Base-by-base conservation (phyloP, 2,329 filamentous ascomycete genomes). In the Fusarium sp. region DNA sequence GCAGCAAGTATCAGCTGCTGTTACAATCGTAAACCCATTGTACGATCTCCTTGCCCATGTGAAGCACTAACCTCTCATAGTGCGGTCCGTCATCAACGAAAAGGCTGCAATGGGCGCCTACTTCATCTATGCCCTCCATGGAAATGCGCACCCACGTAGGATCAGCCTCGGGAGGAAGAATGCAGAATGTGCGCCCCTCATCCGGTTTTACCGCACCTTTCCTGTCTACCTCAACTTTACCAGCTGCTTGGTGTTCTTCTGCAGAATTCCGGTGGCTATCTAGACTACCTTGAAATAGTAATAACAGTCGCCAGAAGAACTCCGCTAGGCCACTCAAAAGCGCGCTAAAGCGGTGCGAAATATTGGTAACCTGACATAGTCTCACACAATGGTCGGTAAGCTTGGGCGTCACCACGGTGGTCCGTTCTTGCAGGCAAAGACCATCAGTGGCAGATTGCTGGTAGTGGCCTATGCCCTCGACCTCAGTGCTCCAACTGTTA, bases 61-160 rank as follows among this genome's bases (percentile, higher is more conserved):
- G 45, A 47, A 47, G 45, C 18, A 47, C 45, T 29, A 47, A 47
- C 27, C 27, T 47, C 45, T 47, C 45, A 32, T 47, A 47, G 45
- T 47, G 45, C 27, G 45, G 24, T 47, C 25, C 45, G 45, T 13
- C 24, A 20, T 47, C 45, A 47, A 30, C 45, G 45, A 47, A 47
- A 30, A 47, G 25, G 45, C 45, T 32, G 24, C 45, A 47, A 30
- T 47, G 45, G 16, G 45, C 45, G 6, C 45, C 27, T 30, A 47
- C 45, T 30, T 47, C 45, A 47, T 47, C 45, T 47, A n/a, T 47
- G 45, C 45, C 45, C 25, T 47, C 45, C 45, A 47, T 47, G 45
- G 45, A 47, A 32, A 47, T 47, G 18, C 45, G 45, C 45, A 47
- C 45, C 45, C 45, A 47, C 45, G 10, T 47, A 30, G 45, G 45